A percentile compares a stretch with the other conserved stretches of the same genome.
phyloP scores from a whole-genome alignment of 768 basidiomycete species.

The Fistulinella prunicolor region DNA sequence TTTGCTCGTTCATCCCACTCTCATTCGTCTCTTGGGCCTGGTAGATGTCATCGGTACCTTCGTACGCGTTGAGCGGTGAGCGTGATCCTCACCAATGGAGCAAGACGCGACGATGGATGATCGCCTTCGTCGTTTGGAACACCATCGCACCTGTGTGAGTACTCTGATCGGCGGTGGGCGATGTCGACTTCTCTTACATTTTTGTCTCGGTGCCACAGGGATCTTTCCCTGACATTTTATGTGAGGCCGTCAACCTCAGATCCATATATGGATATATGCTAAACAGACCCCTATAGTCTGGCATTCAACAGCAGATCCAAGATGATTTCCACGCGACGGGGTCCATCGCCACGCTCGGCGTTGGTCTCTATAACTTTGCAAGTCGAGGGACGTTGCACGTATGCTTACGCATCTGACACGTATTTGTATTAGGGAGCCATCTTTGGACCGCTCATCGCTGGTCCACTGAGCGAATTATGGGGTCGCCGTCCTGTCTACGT shows the following conservation, averaged over 20 bases:
- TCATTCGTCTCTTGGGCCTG: background rate
- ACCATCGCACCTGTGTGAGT: slow-evolving; percentile 31
- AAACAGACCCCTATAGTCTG: slow-evolving; percentile 20
- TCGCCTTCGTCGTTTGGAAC: slow-evolving; percentile 29
- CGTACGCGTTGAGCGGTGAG: slow-evolving; percentile 16
- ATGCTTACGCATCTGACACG: slow-evolving; percentile 1
- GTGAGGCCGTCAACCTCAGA: slow-evolving; percentile 10
- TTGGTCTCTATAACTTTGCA: slow-evolving; percentile 28
- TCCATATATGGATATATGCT: background rate
- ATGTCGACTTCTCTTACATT: background rate
- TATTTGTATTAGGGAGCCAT: slow-evolving; percentile 19
- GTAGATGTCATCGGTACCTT: slow-evolving; percentile 20
- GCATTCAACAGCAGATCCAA: slow-evolving; percentile 28
- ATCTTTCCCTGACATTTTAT: slow-evolving; percentile 27
- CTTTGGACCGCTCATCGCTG: slow-evolving; percentile 25
- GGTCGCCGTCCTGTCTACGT: slow-evolving; percentile 26
- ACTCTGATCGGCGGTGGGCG: background rate
- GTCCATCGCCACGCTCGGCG: slow-evolving; percentile 25
- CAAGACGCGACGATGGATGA: slow-evolving; percentile 28
- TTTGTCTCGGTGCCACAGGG: slow-evolving; percentile 7
- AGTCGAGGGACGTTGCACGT: slow-evolving; percentile 1
- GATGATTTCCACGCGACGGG: slow-evolving; percentile 17
- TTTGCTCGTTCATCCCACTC: background rate
- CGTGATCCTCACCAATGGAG: slow-evolving; percentile 28
- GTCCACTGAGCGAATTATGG: slow-evolving; percentile 25